phyloP scores from a whole-genome alignment of 2,329 filamentous ascomycete genomes.

The Colletotrichum chrysophilum region DNA sequence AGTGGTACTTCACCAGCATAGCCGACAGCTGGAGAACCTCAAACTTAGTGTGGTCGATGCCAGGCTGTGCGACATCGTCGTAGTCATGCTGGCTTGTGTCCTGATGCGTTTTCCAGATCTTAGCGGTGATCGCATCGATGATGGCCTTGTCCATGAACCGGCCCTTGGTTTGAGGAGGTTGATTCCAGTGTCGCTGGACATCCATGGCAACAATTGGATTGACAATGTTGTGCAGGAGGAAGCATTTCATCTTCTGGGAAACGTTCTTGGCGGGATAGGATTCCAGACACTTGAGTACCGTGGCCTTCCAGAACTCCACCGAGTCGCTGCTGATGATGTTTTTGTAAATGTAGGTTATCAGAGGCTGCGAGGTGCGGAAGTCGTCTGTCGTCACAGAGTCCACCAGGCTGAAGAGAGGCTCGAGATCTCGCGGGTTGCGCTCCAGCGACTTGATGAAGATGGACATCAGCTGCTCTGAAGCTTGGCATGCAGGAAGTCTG shows the following conservation, averaged over 20 bases:
- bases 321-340: conserved; percentile 85
- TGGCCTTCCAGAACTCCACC: conserved; percentile 82
- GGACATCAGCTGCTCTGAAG: conserved; percentile 84
- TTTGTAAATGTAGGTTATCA: conserved; percentile 85
- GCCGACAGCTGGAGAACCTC: conserved; percentile 95
- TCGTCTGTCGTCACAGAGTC: conserved; percentile 85
- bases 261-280: conserved; percentile 80
- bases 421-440: conserved; percentile 76
- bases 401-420: conserved; percentile 84
- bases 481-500: conserved; percentile 86
- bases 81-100: conserved; percentile 84
- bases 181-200: conserved; percentile 82
- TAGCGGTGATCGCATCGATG: conserved; percentile 88
- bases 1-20: conserved; percentile 93
- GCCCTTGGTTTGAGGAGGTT: conserved; percentile 56
- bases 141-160: conserved; percentile 85
- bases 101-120: conserved; percentile 91
- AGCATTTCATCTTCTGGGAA: conserved; percentile 90
- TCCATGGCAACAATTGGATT: conserved; percentile 98
- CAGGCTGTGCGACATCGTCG: conserved; percentile 83
- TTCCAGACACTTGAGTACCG: conserved; percentile 86
- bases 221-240: conserved; percentile 87
- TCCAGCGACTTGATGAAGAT: conserved; percentile 84
- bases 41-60: conserved; percentile 95
- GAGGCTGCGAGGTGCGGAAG: conserved; percentile 75